Evolutionary conservation across 371 early-diverging fungal species (phyloP), one percentile per base, ranked within the genome.

Genomic region (Mucor racemosus): DNA sequence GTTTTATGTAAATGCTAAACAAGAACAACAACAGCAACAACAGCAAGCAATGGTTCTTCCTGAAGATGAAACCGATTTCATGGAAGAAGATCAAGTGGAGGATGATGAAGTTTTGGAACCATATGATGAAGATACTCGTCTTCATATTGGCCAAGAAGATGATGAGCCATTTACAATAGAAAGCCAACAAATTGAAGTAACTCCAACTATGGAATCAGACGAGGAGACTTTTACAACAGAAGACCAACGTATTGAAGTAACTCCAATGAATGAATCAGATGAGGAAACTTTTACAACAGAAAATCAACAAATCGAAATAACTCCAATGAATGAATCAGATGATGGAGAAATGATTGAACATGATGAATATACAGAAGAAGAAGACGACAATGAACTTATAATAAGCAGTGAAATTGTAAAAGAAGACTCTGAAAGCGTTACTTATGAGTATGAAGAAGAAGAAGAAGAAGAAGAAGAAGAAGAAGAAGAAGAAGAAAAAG

Each of bases 1-100:
- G 54, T 73, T 90, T 1, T 64, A 65, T 39, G 44, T 57, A 5
- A 21, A 46, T 11, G 46, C 57, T 13, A 55, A 62, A 46, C 61
- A 67, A 15, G 26, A 26, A 26, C 26, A 26, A 26, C 19, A 13
- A 0, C 42, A 59, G n/a, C 42, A 41, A 26, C 19, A 13, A 1
- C 42, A 59, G n/a, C 42, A 41, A 26, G 21, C 19, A n/a, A 31
- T 36, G 21, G 15, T 54, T 26, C 26, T 26, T 26, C 26, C 26
- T 34, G 56, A 48, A 38, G 44, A 58, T 14, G 15, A 44, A 19
- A 14, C 6, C 14, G 56, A 17, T 34, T 56, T 10, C 9, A 35
- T 56, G 31, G 26, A 33, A 36, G 10, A 36, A 14, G 34, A 56
- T 5, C 15, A 44, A 6, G 7, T 6, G 2, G 44, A 44, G 4